Evolutionary conservation across 208 protist species (phyloP), one percentile per base, ranked within the genome.

Genomic region (Naegleria fowleri): DNA sequence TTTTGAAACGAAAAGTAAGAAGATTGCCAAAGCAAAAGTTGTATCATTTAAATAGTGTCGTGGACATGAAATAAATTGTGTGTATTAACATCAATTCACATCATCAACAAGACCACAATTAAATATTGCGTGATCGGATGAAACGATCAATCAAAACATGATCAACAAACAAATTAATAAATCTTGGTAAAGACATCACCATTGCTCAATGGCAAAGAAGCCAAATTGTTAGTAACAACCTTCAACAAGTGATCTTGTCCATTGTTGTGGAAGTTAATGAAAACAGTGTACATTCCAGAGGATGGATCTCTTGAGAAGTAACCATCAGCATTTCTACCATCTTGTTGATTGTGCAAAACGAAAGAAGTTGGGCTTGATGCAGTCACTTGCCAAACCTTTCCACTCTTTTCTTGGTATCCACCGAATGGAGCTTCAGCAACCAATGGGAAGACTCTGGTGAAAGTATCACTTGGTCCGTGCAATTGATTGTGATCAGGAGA

Each of bases 261-360:
- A 75, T n/a, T 29, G 25, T 75, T 75, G 11, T 75, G 58, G 58
- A 75, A 75, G 58, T 75, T 75, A 16, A 75, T 75, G 11, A n/a
- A 75, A 16, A 75, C 58, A 75, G 58, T 75, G 25, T 75, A 75
- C 1, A 4, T 75, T n/a, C 58, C 58, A 75, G 58, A 22, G 58
- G 25, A 48, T 1, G 1, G 19, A 75, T 75, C 58, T 75, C 58
- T 75, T 75, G 58, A 2, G 16, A 75, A 75, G 19, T 5, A 75
- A 75, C 58, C 58, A 75, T 75, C 58, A n/a, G 58, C 58, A 75
- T 75, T 75, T 75, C 58, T 75, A 22, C 58, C 58, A 75, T 75
- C 58, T 75, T 75, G 58, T n/a, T 75, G 13, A 75, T 75, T 75
- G 58, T 75, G 58, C 1, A 75, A 16, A 75, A 29, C 25, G 58